Base-by-base conservation (phyloP, 176 grass and related monocot genomes). In the Bonia amplexicaulis region DNA sequence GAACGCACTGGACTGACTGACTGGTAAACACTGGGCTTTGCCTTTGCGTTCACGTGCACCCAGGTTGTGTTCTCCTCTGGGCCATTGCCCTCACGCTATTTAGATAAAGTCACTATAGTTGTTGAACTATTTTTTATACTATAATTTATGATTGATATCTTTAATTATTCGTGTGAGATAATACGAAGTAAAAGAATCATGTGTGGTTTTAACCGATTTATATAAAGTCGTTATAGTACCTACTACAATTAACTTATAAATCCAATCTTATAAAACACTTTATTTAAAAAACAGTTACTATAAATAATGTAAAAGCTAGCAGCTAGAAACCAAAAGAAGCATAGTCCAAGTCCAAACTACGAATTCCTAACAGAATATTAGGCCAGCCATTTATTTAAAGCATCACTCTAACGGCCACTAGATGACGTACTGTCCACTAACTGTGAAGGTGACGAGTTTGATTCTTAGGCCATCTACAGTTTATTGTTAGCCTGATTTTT, bases 161-260 rank as follows among this genome's bases (percentile, higher is more conserved):
- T 37, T 37, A 2, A 5, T 0, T 37, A 5, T 37, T 37, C 1
- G 1, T 37, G 35, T 37, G 35, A 37, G 4, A 37, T 5, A 37
- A 4, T 5, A 5, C 4, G 0, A 4, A 5, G 35, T 37, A 37
- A 37, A 3, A 37, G 4, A 37, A 5, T 37, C 0, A 5, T 0
- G 0, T 5, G 0, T 5, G 35, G 0, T 37, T 37, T 37, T 37
- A 5, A 37, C 35, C 35, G 0, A 37, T 37, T 0, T 37, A 37
- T 37, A 37, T 37, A 2, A 37, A 37, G 0, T 37, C 4, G 35
- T 0, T 37, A 37, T 0, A 37, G 4, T 37, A 3, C 5, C 35
- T 37, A 37, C 4, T 37, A 37, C 4, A 37, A 37, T 5, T 2
- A 37, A 5, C 35, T 37, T 37, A 3, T 37, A 37, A 37, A 37